Base-by-base conservation (phyloP, 352 stramenopile genomes). In the Phytophthora uliginosa region DNA sequence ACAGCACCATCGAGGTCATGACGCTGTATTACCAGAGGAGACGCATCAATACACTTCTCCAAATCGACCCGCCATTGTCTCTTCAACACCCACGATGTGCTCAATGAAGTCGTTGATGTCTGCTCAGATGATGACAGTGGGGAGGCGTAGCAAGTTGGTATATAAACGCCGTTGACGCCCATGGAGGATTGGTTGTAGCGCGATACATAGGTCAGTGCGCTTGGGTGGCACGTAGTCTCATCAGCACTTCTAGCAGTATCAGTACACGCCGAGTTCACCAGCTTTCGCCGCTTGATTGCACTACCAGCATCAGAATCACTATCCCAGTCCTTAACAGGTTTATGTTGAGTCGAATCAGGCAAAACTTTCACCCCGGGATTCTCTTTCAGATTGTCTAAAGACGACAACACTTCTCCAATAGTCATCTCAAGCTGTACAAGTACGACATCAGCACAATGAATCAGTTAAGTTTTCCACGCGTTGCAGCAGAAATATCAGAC, bases 41-140 rank as follows among this genome's bases (percentile, higher is more conserved):
- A 93, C 10, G 85, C 85, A 47, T 93, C 85, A 17, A 93, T 83
- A 56, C 85, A 93, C 36, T 91, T 90, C 9, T 59, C 48, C 24
- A 93, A 59, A 74, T 93, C 65, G 1, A 81, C 65, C 48, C 58
- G 36, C 68, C 80, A 90, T 4, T 38, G 34, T 24, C 17, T 62
- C 65, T 22, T 51, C 38, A 79, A 47, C 24, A 50, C 28, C 74
- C 47, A 84, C 12, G 15, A 15, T 45, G 40, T 69, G 24, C 33
- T 26, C 36, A 40, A 51, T 31, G 48, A 45, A 22, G 48, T 3
- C 22, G 38, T 34, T 61, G 45, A 51, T 42, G 24, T 36, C 4
- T 34, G 33, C 10, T 34, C 15, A 47, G 18, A 5, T 52, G 48
- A 31, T 55, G 53, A 13, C 18, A 34, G 9, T 22, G 40, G n/a